A percentile compares a stretch with the other conserved stretches of the same genome.
Conservation (phyloP, 768 basidiomycete species). For the Cystofilobasidium bisporidii region DNA sequence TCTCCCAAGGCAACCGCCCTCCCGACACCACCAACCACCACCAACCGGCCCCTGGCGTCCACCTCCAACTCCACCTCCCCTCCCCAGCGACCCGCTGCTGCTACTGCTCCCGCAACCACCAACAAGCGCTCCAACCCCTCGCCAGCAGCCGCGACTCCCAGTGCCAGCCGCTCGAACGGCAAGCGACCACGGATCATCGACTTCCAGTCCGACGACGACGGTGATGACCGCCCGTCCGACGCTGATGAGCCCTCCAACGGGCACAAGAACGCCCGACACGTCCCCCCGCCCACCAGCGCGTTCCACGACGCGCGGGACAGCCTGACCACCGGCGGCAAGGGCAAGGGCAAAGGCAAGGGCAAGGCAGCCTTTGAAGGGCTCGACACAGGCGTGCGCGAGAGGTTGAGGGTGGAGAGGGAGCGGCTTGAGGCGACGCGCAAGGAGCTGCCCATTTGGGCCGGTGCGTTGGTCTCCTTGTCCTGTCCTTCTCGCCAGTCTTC, state of each 20-base stretch:
- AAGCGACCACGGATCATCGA: neutral
- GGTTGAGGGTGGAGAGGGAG: neutral
- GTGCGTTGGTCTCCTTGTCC: conserved; percentile 46
- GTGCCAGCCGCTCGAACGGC: neutral
- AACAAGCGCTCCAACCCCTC: too few relatives aligned
- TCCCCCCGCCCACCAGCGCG: neutral
- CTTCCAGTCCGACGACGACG: neutral
- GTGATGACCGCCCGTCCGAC: neutral
- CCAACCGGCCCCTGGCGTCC: neutral
- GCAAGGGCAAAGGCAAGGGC: neutral
- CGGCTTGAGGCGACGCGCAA: conserved; percentile 23
- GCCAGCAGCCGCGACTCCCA: neutral
- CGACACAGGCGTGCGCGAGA: neutral
- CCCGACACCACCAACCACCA: too few relatives aligned
- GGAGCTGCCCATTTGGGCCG: conserved; percentile 69
- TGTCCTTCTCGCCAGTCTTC: too few relatives aligned
- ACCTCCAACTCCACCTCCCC: neutral
- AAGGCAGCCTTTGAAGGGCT: neutral
- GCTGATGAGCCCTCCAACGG: too few relatives aligned
- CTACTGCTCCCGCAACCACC: neutral
- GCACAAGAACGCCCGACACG: neutral
- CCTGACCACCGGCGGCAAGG: neutral
- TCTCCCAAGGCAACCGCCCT: neutral
- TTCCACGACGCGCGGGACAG: too few relatives aligned
- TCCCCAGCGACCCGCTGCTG: neutral